phyloP scores from a whole-genome alignment of 73 alveolate genomes.

The Paramecium bursaria region DNA sequence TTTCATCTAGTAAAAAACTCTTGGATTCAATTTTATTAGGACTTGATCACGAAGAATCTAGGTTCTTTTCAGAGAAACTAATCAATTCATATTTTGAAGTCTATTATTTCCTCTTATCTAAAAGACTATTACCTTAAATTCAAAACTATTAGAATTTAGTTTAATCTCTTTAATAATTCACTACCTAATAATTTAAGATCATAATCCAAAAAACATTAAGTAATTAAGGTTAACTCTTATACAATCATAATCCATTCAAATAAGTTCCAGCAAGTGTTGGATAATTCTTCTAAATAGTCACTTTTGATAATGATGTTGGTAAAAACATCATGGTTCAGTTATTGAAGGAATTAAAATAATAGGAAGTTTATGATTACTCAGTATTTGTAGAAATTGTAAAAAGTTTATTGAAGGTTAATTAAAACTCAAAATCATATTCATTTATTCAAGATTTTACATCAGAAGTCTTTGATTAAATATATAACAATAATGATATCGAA shows the following conservation, averaged over 20 bases:
- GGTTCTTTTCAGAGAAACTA: conserved; percentile 47
- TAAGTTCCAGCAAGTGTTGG: conserved; percentile 10
- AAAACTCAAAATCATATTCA: background rate
- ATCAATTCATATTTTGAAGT: conserved; percentile 53
- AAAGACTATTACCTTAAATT: conserved; percentile 33
- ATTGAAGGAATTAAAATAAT: background rate
- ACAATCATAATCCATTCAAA: conserved; percentile 50
- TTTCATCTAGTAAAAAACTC: conserved; percentile 15
- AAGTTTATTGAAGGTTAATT: background rate
- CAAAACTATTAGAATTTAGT: background rate
- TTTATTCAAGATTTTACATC: background rate
- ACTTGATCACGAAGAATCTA: conserved; percentile 22
- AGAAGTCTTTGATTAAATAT: conserved; percentile 29
- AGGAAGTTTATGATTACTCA: background rate
- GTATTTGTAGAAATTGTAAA: background rate
- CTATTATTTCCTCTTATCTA: conserved; percentile 7
- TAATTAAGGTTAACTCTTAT: conserved; percentile 11
- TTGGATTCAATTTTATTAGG: conserved; percentile 12
- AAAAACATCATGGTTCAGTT: background rate
- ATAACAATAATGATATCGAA: conserved; percentile 13
- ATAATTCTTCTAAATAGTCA: background rate
- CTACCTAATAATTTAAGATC: background rate
- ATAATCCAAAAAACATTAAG: conserved; percentile 1
- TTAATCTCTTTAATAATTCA: background rate
- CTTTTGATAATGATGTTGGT: background rate